Evolutionary conservation across 768 basidiomycete genomes (phyloP).

Genomic region (Mycena floridula): DNA sequence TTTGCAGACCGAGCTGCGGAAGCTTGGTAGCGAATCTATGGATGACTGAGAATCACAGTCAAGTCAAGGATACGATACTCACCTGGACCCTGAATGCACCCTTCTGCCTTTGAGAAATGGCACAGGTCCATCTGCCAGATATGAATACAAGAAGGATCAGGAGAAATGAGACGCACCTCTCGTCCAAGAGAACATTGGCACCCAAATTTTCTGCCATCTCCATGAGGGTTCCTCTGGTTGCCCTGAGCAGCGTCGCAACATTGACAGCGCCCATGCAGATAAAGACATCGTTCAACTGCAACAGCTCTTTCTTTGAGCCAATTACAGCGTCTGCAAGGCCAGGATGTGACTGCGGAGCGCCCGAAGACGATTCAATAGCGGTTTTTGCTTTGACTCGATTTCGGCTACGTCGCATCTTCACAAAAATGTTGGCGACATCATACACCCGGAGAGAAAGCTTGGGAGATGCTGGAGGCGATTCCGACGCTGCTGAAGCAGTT

Average conservation of each 20-base stretch:
- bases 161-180: slow-evolving; percentile 44
- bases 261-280: slow-evolving; percentile 62
- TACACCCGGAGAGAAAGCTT: slow-evolving; percentile 25
- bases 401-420: slow-evolving; percentile 42
- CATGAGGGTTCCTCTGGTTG: slow-evolving; percentile 43
- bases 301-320: slow-evolving; percentile 18
- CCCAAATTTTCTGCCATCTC: slow-evolving; percentile 43
- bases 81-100: slow-evolving; percentile 60
- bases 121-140: slow-evolving; percentile 53
- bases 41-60: too few relatives aligned
- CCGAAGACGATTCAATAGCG: slow-evolving; percentile 29
- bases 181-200: slow-evolving; percentile 60
- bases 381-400: slow-evolving; percentile 2
- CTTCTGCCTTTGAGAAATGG: slow-evolving; percentile 49
- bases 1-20: slow-evolving; percentile 45
- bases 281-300: slow-evolving; percentile 36
- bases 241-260: slow-evolving; percentile 47
- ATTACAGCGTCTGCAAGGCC: slow-evolving; percentile 18
- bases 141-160: slow-evolving; percentile 8
- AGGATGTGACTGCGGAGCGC: slow-evolving; percentile 32
- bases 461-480: slow-evolving; percentile 9
- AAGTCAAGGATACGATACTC: slow-evolving; percentile 1
- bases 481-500: slow-evolving; percentile 1
- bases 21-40: slow-evolving; percentile 59
- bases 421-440: slow-evolving; percentile 47